These are phyloP conservation scores for Backusella tuberculispora DNA, from an alignment of 192 early-diverging fungal genomes.

Conservation along the genomic window DNA sequence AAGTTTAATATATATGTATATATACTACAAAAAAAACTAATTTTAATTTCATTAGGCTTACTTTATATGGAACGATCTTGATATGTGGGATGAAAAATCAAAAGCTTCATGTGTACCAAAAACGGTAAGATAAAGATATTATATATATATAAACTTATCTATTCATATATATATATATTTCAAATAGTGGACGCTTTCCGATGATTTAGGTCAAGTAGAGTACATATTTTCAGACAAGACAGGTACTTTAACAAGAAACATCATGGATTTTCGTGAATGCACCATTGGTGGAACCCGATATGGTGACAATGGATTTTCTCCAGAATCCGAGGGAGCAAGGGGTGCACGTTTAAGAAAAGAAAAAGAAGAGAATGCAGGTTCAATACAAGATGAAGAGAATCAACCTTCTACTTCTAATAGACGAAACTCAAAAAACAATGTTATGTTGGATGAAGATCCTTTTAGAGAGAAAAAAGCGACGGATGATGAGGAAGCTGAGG, in stretches of 20 bases:
- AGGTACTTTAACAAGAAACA: slow-evolving; percentile 95
- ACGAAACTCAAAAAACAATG: slow-evolving; percentile 15
- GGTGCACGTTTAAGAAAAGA: slow-evolving; percentile 50
- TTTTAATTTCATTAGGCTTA: slow-evolving; percentile 46
- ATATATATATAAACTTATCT: background rate
- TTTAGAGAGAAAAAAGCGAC: slow-evolving; percentile 36
- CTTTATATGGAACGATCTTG: slow-evolving; percentile 89
- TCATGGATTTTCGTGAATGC: slow-evolving; percentile 97
- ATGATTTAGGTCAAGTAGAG: slow-evolving; percentile 95
- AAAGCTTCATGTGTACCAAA: slow-evolving; percentile 65
- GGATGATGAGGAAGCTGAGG: slow-evolving; percentile 23
- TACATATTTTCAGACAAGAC: slow-evolving; percentile 98
- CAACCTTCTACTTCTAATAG: slow-evolving; percentile 44
- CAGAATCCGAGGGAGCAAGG: slow-evolving; percentile 59
- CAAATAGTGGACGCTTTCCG: slow-evolving; percentile 89
- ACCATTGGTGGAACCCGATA: slow-evolving; percentile 86
- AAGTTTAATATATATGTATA: background rate
- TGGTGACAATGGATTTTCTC: slow-evolving; percentile 73
- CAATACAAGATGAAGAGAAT: slow-evolving; percentile 45
- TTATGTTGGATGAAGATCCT: slow-evolving; percentile 29
- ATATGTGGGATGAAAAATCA: slow-evolving; percentile 79
- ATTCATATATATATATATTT: background rate
- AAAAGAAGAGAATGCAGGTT: slow-evolving; percentile 48
- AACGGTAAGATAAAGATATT: slow-evolving; percentile 50
- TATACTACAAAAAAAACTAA: background rate